Evolutionary conservation across 2,329 filamentous ascomycete species (phyloP), one percentile per base, ranked within the genome.

Genomic region (Erysiphe pulchra): DNA sequence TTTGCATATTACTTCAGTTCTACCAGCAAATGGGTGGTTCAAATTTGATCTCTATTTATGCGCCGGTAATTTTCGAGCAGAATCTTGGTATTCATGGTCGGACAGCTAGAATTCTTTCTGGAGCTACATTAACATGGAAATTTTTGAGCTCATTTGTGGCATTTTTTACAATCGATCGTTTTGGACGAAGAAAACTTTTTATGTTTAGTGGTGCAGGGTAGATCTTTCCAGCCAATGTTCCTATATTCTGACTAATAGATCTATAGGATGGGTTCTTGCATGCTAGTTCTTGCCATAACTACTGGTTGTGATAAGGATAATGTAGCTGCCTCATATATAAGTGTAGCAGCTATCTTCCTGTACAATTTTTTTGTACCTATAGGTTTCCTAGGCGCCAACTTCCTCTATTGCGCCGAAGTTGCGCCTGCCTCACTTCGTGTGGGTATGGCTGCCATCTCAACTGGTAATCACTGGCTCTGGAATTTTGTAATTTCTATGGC

Each of bases 401-500:
- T 63, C 79, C 80, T 0, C 67, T 85, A 10, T 70, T 86, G 44
- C 72, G 80, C 46, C 78, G 79, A 4, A 61, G 84, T 10, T 73
- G 75, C 17, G 79, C 77, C 0, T 79, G 73, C 0, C 67, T 80
- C 55, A 73, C 77, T 42, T 85, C 85, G 80, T 80, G 74, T 0
- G 9, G 40, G 40, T 9, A 42, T 42, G 40, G 12, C 40, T 69
- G 84, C 48, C 80, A 86, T 60, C 85, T 85, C 56, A 75, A 70
- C 48, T 82, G 82, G 59, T 78, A 84, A 60, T 85, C 40, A 82
- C 56, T 80, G 79, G 24, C 84, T 81, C 62, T 69, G 73, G 1
- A 75, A 80, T 33, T 78, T 80, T 0, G 75, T 84, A 0, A 80
- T 80, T 1, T 71, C 74, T 51, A 82, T 85, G 78, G 70, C 86